Evolutionary conservation across 2,329 filamentous ascomycete species (phyloP), one percentile per base, ranked within the genome.

Genomic region (Aspergillus sp.): DNA sequence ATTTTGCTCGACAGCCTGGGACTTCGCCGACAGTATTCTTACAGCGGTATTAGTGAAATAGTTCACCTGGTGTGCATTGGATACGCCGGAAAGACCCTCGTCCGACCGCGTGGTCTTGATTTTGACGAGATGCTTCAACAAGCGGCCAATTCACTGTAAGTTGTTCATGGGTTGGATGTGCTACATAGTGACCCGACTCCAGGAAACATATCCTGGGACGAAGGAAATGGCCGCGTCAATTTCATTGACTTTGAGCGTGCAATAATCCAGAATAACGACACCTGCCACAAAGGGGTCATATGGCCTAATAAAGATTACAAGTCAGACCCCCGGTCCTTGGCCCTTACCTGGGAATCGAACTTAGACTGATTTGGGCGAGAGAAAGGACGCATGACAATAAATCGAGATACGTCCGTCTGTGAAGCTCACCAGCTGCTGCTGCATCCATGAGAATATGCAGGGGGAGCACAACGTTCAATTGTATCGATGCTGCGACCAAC

Each of bases 1-100:
- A 52, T 72, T 4, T 54, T 65, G n/a, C 59, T 72, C n/a, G 69
- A 66, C 51, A 65, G 62, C 57, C 64, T 71, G 47, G 47, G 63
- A 39, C 64, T 72, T 51, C 58, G 49, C 41, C 53, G 56, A 41
- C 62, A 55, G 23, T 66, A 62, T 43, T 67, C 60, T 45, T 68
- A 68, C 56, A 62, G 67, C 32, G 62, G 64, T 28, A 69, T 68
- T 57, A 62, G 61, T 8, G 60, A 64, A 53, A 64, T 69, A 5
- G 58, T 65, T 25, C 58, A 67, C 50, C 63, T 69, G 50, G 68
- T 65, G 57, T 53, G 65, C 9, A 66, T 70, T 55, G 62, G 67
- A 39, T 65, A 54, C 28, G 59, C 57, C 25, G 64, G 65, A 21
- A 60, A 55, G 57, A 60, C 59, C 25, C 61, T 68, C 39, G 63